A percentile compares a stretch with the other conserved stretches of the same genome.
Evolutionary conservation across 176 grass and related monocot genomes (phyloP).

Genomic region (Poa pratensis): DNA sequence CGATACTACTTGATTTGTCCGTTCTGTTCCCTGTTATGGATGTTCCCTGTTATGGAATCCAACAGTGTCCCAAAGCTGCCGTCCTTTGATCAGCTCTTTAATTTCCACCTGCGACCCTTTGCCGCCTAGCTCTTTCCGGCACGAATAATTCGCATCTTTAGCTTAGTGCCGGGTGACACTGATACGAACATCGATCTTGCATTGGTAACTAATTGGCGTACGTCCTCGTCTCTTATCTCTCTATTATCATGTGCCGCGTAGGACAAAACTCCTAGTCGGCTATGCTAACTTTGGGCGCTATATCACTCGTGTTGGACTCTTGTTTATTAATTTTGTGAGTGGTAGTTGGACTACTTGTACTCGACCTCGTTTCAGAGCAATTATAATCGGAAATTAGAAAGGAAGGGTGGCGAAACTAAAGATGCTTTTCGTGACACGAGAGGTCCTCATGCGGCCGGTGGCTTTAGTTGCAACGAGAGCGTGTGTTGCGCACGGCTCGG

Average conservation of each 20-base stretch:
- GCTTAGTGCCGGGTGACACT: constrained; percentile 51
- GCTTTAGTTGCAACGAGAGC: too few relatives aligned
- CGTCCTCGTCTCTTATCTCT: background rate
- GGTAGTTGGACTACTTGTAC: too few relatives aligned
- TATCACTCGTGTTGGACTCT: constrained; percentile 4
- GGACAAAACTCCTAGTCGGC: background rate
- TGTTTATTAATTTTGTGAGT: background rate
- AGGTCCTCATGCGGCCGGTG: too few relatives aligned
- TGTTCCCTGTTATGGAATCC: constrained; percentile 19
- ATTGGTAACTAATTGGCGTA: constrained; percentile 7
- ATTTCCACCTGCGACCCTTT: constrained; percentile 3
- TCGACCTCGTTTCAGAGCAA: too few relatives aligned
- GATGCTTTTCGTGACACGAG: too few relatives aligned
- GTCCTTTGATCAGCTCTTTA: constrained; percentile 26
- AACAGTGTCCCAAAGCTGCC: constrained; percentile 32
- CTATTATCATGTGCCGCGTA: background rate
- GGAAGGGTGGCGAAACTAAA: too few relatives aligned
- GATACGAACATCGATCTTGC: constrained; percentile 26
- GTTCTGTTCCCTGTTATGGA: background rate
- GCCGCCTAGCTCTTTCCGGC: constrained; percentile 20
- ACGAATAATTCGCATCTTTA: constrained; percentile 50
- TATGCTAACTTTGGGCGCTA: constrained; percentile 5
- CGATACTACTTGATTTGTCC: background rate
- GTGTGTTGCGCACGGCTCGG: too few relatives aligned
- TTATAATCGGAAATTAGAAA: too few relatives aligned